Base-by-base conservation (phyloP, 1,139 yeast genomes). In the Blastobotrys apis region DNA sequence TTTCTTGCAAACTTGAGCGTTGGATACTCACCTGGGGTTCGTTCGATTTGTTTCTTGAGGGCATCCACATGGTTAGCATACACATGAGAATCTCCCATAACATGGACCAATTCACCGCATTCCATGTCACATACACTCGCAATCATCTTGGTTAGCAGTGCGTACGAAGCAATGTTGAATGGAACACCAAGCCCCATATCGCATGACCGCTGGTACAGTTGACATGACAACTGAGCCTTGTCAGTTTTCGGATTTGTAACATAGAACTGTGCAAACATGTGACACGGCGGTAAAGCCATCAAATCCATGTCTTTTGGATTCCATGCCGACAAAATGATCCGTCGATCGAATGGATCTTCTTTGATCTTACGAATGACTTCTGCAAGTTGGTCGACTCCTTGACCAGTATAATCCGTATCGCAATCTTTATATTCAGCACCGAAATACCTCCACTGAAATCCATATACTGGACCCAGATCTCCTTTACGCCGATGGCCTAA, bases 141-240 rank as follows among this genome's bases (percentile, higher is more conserved):
- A 55, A 92, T 84, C 97, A 92, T 92, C 57, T 77, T 83, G 2
- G 97, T 88, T 52, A 92, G 72, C 48, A 92, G 71, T 0, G 98
- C 95, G 62, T 92, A 92, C 0, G 97, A 87, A 0, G 99, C 98
- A 59, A 94, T 92, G 62, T 92, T 94, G 66, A 92, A 92, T 0
- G 99, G 99, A 13, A 92, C 97, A 10, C 99, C 99, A 30, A 92
- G 75, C 0, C 99, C 99, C 97, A 92, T 90, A 61, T 92, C 99
- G 67, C 97, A 92, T n/a, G 96, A 86, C 58, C 99, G 77, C 68
- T 92, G 99, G 66, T 94, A 92, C 69, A 92, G 71, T 49, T 84
- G 77, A 64, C 98, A 94, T 12, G 94, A 84, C 47, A 92, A 74
- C 59, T 73, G 79, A 29, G 94, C 94, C 5, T 56, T 59, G 27